Evolutionary conservation across 2,329 filamentous ascomycete species (phyloP).

Genomic region (Penicillium sp.): DNA sequence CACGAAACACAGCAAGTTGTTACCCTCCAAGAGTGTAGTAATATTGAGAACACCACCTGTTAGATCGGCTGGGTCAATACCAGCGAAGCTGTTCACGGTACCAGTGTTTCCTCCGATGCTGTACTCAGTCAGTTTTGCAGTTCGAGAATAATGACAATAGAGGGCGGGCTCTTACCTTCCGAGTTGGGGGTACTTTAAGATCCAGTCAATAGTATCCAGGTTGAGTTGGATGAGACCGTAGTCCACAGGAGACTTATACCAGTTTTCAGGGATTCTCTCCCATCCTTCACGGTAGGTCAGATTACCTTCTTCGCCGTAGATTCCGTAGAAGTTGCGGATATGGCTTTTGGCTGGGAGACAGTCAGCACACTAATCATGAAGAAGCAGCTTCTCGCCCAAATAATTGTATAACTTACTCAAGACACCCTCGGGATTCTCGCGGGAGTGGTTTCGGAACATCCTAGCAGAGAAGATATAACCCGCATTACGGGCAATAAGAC

Average conservation of each 20-base stretch:
- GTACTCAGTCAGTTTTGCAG: not conserved
- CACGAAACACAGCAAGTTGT: slow-evolving; percentile 44
- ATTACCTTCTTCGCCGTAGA: slow-evolving; percentile 44
- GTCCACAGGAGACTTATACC: slow-evolving; percentile 49
- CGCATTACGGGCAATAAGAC: slow-evolving; percentile 52
- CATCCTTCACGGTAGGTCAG: slow-evolving; percentile 50
- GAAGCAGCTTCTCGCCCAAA: not conserved
- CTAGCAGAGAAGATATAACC: slow-evolving; percentile 49
- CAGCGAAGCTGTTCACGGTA: slow-evolving; percentile 52
- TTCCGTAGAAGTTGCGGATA: slow-evolving; percentile 51
- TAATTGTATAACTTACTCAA: slow-evolving; percentile 30
- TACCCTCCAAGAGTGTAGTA: slow-evolving; percentile 38
- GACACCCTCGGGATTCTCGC: slow-evolving; percentile 41
- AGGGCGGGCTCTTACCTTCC: slow-evolving; percentile 24
- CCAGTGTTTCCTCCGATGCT: slow-evolving; percentile 57
- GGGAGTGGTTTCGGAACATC: slow-evolving; percentile 48
- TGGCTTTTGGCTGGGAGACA: slow-evolving; percentile 37
- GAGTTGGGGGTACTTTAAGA: slow-evolving; percentile 45
- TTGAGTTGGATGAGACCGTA: slow-evolving; percentile 50
- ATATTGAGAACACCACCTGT: slow-evolving; percentile 44
- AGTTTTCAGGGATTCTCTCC: slow-evolving; percentile 56
- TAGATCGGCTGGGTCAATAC: slow-evolving; percentile 46
- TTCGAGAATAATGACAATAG: not conserved
- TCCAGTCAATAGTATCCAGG: slow-evolving; percentile 41
- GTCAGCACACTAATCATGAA: slow-evolving; percentile 2